Conservation (phyloP, 1,284 basidiomycete species). For the Rhodotorula sp. region DNA sequence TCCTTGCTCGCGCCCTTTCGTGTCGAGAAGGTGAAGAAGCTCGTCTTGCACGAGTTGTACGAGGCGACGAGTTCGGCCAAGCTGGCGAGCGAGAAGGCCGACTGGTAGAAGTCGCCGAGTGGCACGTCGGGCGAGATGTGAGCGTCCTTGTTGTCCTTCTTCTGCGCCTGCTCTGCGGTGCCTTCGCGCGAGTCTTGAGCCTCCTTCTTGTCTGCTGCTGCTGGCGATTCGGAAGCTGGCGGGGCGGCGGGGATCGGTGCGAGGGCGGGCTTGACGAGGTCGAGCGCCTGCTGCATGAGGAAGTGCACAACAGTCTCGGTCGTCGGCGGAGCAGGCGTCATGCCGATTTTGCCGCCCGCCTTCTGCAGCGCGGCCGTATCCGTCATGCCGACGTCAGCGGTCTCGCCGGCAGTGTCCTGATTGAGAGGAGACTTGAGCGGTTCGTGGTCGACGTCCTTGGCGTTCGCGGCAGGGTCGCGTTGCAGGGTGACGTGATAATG, state of each 20-base stretch:
- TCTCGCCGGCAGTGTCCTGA: conserved; percentile 44
- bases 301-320: conserved; percentile 69
- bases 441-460: conserved; percentile 21
- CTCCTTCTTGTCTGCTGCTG: conserved; percentile 8
- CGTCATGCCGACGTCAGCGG: conserved; percentile 35
- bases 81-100: conserved; percentile 86
- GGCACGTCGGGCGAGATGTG: conserved; percentile 31
- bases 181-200: conserved; percentile 64
- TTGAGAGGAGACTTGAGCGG: conserved; percentile 43
- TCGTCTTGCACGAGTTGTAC: conserved; percentile 84
- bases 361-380: conserved; percentile 11
- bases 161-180: conserved; percentile 30
- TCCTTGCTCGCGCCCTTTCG: conserved; percentile 56
- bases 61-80: conserved; percentile 90
- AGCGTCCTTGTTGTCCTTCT: conserved; percentile 28
- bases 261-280: conserved; percentile 56
- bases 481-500: conserved; percentile 64
- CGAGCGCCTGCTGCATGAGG: conserved; percentile 69
- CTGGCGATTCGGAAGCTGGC: conserved; percentile 31
- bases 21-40: conserved; percentile 72
- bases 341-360: conserved; percentile 11
- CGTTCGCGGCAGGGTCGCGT: conserved; percentile 9
- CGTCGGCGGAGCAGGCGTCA: conserved; percentile 48
- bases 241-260: conserved; percentile 36
- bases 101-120: conserved; percentile 61